Percentiles rank a stretch among this genome's conserved stretches.
Conservation (phyloP, 2,329 filamentous ascomycete species). For the Ophiocordyceps robertsii region DNA sequence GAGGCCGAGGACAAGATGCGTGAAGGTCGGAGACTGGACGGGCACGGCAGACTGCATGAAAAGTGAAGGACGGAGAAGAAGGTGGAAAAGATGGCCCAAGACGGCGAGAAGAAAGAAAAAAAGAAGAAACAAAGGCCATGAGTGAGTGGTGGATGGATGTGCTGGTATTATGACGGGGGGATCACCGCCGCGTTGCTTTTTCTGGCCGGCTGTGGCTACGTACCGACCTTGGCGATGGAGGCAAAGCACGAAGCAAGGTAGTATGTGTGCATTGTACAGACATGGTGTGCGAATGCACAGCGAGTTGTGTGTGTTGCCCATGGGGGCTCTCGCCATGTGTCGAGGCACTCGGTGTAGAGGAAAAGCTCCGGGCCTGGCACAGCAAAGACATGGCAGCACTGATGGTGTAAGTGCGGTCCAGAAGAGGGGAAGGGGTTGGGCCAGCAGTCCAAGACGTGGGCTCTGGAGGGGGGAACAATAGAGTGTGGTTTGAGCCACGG, state of each 20-base stretch:
- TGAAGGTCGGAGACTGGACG: background rate
- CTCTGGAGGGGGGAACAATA: background rate
- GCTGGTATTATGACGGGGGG: background rate
- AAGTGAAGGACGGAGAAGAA: background rate
- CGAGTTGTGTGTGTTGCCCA: too few species aligned
- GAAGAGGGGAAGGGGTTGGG: too few species aligned
- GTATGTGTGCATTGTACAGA: too few species aligned
- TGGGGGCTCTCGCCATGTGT: too few species aligned
- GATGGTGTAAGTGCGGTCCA: too few species aligned
- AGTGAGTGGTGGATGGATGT: background rate
- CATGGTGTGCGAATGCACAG: too few species aligned
- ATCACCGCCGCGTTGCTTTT: slow-evolving; percentile 2
- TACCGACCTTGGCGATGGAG: background rate
- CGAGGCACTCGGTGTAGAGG: too few species aligned
- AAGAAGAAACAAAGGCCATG: slow-evolving; percentile 1
- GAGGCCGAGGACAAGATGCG: slow-evolving; percentile 2
- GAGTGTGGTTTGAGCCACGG: background rate
- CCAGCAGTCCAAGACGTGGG: background rate
- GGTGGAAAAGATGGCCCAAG: background rate
- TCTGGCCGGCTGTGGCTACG: background rate
- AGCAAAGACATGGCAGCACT: too few species aligned
- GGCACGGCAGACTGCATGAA: slow-evolving; percentile 3
- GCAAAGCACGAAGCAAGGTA: too few species aligned
- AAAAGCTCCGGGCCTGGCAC: too few species aligned
- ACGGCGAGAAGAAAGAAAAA: background rate